Conservation (phyloP, 768 basidiomycete species). For the Mycena indigotica region DNA sequence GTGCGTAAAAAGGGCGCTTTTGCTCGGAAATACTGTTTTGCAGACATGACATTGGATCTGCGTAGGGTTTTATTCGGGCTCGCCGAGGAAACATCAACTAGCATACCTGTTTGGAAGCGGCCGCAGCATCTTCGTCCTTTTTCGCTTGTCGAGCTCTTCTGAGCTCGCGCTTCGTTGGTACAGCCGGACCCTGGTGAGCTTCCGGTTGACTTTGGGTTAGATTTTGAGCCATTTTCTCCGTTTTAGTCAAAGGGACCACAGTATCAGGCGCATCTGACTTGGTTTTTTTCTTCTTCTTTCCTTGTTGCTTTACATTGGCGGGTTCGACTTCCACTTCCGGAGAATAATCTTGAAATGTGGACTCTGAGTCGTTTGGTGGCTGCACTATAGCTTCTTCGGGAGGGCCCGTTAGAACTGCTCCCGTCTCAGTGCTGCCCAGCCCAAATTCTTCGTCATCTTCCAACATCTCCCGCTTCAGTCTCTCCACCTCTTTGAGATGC, state of each 20-base stretch:
- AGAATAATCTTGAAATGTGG: too few species aligned
- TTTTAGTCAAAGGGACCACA: constrained; percentile 22
- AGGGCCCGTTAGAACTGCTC: not conserved
- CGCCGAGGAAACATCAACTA: not conserved
- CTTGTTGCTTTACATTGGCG: not conserved
- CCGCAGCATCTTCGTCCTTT: constrained; percentile 50
- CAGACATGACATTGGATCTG: constrained; percentile 71
- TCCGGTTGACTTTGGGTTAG: constrained; percentile 11
- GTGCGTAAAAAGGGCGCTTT: constrained; percentile 76
- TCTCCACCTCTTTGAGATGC: constrained; percentile 86
- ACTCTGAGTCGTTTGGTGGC: not conserved
- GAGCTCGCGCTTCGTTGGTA: constrained; percentile 76
- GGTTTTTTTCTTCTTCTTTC: constrained; percentile 14
- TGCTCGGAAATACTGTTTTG: constrained; percentile 59
- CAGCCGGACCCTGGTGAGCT: constrained; percentile 17
- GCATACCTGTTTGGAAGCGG: constrained; percentile 28
- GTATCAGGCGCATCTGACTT: constrained; percentile 3
- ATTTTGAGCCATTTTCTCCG: constrained; percentile 23
- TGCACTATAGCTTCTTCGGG: not conserved
- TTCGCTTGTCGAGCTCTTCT: constrained; percentile 77
- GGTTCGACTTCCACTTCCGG: not conserved
- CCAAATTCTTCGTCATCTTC: constrained; percentile 71
- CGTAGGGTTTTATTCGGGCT: constrained; percentile 46
- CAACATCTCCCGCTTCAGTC: constrained; percentile 74
- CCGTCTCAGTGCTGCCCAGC: constrained; percentile 40